Evolutionary conservation across 1,139 yeast genomes (phyloP).

Genomic region (Geotrichum macrosporum): DNA sequence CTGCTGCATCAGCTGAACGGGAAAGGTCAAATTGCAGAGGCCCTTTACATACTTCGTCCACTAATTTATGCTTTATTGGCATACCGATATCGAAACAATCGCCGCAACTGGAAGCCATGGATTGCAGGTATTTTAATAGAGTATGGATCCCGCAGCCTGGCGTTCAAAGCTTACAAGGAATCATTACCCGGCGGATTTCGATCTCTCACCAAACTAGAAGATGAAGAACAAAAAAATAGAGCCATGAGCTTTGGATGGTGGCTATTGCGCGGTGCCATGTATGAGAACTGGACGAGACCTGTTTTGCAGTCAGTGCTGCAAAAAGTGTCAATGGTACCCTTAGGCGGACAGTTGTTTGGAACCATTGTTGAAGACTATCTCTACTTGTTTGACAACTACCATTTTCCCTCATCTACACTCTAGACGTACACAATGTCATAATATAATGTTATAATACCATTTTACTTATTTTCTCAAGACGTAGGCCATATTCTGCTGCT

Average conservation of each 20-base stretch:
- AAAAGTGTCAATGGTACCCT: slow-evolving; percentile 34
- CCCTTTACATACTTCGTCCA: slow-evolving; percentile 39
- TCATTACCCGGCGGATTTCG: slow-evolving; percentile 32
- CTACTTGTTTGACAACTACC: slow-evolving; percentile 40
- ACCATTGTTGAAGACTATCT: slow-evolving; percentile 39
- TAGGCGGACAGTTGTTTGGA: slow-evolving; percentile 28
- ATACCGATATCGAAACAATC: slow-evolving; percentile 27
- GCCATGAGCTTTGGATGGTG: slow-evolving; percentile 40
- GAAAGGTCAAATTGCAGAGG: slow-evolving; percentile 36
- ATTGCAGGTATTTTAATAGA: slow-evolving; percentile 39
- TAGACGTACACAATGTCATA: too few species aligned
- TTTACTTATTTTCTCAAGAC: too few species aligned
- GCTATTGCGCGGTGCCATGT: slow-evolving; percentile 41
- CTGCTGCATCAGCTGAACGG: slow-evolving; percentile 33
- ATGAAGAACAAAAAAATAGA: slow-evolving; percentile 36
- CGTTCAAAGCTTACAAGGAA: slow-evolving; percentile 25
- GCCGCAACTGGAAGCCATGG: slow-evolving; percentile 42
- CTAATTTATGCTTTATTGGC: slow-evolving; percentile 38
- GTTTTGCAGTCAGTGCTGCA: slow-evolving; percentile 30
- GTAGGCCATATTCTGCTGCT: too few species aligned
- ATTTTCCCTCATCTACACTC: slow-evolving; percentile 29
- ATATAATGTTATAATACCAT: too few species aligned
- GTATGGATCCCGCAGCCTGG: slow-evolving; percentile 33
- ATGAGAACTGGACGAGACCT: slow-evolving; percentile 36
- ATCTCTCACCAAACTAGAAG: slow-evolving; percentile 36